Base-by-base conservation (phyloP, 2,329 filamentous ascomycete genomes). In the Bretziella fagacearum region DNA sequence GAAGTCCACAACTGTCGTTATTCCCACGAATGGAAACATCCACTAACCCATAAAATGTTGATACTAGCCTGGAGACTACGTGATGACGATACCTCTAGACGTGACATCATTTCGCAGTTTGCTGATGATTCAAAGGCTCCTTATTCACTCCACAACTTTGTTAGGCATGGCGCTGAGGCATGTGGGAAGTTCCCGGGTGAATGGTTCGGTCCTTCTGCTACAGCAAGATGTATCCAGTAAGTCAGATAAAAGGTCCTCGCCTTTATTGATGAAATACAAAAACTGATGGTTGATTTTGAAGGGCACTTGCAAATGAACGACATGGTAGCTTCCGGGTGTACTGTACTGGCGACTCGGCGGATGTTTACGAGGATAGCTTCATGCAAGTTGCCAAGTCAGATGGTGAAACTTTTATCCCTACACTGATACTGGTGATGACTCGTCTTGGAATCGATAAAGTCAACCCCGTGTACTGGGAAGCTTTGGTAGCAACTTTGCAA, bases 161-260 rank as follows among this genome's bases (percentile, higher is more conserved):
- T 98, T 29, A 71, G 79, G 46, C 82, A 94, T 55, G 91, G 91
- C 15, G 86, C 86, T 20, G 70, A 73, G 29, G 80, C 81, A 2
- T 98, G 91, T 61, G 87, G 85, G 3, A 96, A 94, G 62, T 84
- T 93, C 57, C 91, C 91, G 0, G 91, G 91, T 30, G 85, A 96
- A 63, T 98, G 91, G 91, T 98, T 98, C 63, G 91, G 91, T 0
- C 91, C 91, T n/a, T 95, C 86, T 15, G 91, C 91, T 5, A 93
- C 91, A 7, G 87, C 91, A 40, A 77, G 81, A 48, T 96, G 91
- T 61, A 95, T 98, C 54, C 81, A 91, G 86, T 93, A 66, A 60
- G 81, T 63, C n/a, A n/a, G n/a, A n/a, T n/a, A n/a, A n/a, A n/a
- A n/a, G n/a, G n/a, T n/a, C n/a, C n/a, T n/a, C n/a, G n/a, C n/a